Conservation (phyloP, 805 yeast species). For the Wickerhamomyces chambardii region DNA sequence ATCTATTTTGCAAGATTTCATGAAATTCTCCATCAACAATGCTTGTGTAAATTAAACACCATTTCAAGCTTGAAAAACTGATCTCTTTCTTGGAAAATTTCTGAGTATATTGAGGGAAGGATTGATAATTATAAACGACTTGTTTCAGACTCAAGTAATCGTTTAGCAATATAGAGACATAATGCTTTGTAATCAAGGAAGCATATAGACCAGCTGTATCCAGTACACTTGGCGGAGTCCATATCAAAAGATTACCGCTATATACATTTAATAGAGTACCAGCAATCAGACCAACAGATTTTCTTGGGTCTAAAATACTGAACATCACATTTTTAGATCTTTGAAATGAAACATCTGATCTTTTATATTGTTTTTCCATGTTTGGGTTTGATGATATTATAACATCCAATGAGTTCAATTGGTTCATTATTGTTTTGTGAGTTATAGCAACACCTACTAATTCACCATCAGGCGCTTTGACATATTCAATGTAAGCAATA, state of each 20-base stretch:
- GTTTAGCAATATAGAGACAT: slow-evolving; percentile 68
- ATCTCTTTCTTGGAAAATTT: slow-evolving; percentile 67
- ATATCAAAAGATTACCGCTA: slow-evolving; percentile 73
- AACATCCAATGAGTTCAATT: slow-evolving; percentile 68
- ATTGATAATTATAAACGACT: slow-evolving; percentile 88
- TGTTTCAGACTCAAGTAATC: slow-evolving; percentile 86
- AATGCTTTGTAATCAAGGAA: slow-evolving; percentile 57
- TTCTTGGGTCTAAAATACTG: slow-evolving; percentile 59
- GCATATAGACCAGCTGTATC: slow-evolving; percentile 85
- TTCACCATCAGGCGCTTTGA: slow-evolving; percentile 86
- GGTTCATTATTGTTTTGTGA: slow-evolving; percentile 81
- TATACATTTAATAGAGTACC: slow-evolving; percentile 78
- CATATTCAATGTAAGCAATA: slow-evolving; percentile 88
- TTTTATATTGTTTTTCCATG: slow-evolving; percentile 35
- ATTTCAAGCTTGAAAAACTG: slow-evolving; percentile 70
- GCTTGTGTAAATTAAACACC: slow-evolving; percentile 85
- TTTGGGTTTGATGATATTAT: slow-evolving; percentile 60
- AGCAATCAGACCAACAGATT: slow-evolving; percentile 78
- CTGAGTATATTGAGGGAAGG: slow-evolving; percentile 76
- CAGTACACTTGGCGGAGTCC: slow-evolving; percentile 70
- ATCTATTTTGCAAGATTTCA: slow-evolving; percentile 80
- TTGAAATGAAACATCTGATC: slow-evolving; percentile 39
- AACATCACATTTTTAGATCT: slow-evolving; percentile 46
- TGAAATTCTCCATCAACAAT: slow-evolving; percentile 92
- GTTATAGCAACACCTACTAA: slow-evolving; percentile 89